Percentiles rank a stretch among this genome's conserved stretches.
These are phyloP conservation scores for Ailanthus altissimus DNA, from an alignment of 345 rosid species.

Conservation along the genomic window DNA sequence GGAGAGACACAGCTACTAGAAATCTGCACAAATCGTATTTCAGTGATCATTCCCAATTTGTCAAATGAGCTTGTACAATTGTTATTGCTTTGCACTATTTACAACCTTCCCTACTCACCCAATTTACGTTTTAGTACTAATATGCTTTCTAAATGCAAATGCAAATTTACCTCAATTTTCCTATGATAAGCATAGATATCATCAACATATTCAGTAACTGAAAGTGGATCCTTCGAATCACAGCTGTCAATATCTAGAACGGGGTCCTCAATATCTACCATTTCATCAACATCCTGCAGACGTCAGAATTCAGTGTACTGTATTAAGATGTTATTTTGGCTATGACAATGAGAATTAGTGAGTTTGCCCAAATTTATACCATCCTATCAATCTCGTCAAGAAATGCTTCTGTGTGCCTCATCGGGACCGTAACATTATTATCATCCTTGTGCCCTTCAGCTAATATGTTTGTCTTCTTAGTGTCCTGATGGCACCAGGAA, in stretches of 20 bases:
- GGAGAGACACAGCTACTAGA: conserved; percentile 48
- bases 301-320: neutral
- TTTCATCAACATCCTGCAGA: conserved; percentile 76
- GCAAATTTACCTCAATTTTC: conserved; percentile 69
- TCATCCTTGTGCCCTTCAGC: conserved; percentile 47
- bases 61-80: too few species aligned
- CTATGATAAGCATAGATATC: conserved; percentile 64
- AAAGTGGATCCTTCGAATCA: conserved; percentile 69
- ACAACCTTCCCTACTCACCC: too few species aligned
- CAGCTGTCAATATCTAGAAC: conserved; percentile 67
- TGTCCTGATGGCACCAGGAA: conserved; percentile 40
- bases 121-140: neutral
- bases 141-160: neutral
- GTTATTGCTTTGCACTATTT: too few species aligned
- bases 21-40: conserved; percentile 40
- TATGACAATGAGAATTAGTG: neutral
- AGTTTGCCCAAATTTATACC: conserved; percentile 42
- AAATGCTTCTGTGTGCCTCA: conserved; percentile 87
- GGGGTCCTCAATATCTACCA: conserved; percentile 70
- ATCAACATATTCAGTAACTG: conserved; percentile 78
- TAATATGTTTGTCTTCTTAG: conserved; percentile 47
- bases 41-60: too few species aligned
- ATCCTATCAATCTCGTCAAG: conserved; percentile 81
- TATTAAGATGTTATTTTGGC: neutral
- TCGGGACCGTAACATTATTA: conserved; percentile 53